A percentile compares a stretch with the other conserved stretches of the same genome.
These are phyloP conservation scores for Arabidopsis arenosa DNA, from an alignment of 345 rosid genomes.

Conservation along the genomic window DNA sequence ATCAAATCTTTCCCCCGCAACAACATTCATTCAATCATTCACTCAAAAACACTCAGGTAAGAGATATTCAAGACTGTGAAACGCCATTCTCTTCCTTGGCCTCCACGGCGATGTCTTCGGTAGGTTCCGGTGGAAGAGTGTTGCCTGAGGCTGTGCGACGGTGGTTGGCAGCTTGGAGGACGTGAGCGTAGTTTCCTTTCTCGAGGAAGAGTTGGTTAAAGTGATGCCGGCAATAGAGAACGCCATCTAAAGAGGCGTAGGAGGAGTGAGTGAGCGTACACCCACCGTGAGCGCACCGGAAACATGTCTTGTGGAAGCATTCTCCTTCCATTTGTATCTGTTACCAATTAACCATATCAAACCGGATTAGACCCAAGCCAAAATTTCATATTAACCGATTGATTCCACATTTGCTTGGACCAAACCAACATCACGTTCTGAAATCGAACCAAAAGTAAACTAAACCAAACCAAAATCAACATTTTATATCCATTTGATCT, in stretches of 20 bases:
- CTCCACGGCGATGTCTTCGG: slow-evolving; percentile 37
- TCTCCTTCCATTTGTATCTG: slow-evolving; percentile 89
- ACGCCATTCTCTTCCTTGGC: slow-evolving; percentile 39
- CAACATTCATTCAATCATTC: slow-evolving; percentile 22
- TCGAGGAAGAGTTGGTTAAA: slow-evolving; percentile 93
- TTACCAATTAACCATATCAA: not conserved
- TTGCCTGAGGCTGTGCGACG: slow-evolving; percentile 59
- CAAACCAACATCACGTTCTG: not conserved
- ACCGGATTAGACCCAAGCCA: not conserved
- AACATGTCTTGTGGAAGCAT: slow-evolving; percentile 93
- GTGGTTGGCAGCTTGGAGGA: slow-evolving; percentile 73
- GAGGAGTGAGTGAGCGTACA: slow-evolving; percentile 93
- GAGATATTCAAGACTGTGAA: slow-evolving; percentile 35
- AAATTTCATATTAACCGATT: not conserved
- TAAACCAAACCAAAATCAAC: not conserved
- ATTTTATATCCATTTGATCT: not conserved
- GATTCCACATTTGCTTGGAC: not conserved
- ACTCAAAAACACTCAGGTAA: slow-evolving; percentile 5
- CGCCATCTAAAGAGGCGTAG: slow-evolving; percentile 85
- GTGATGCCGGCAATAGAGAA: slow-evolving; percentile 95
- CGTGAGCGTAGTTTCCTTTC: slow-evolving; percentile 90
- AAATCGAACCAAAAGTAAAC: not conserved
- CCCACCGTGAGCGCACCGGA: slow-evolving; percentile 94
- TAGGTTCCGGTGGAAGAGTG: slow-evolving; percentile 61
- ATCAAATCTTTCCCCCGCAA: slow-evolving; percentile 26